Evolutionary conservation across 768 basidiomycete genomes (phyloP).

Genomic region (Suillus bovinus): DNA sequence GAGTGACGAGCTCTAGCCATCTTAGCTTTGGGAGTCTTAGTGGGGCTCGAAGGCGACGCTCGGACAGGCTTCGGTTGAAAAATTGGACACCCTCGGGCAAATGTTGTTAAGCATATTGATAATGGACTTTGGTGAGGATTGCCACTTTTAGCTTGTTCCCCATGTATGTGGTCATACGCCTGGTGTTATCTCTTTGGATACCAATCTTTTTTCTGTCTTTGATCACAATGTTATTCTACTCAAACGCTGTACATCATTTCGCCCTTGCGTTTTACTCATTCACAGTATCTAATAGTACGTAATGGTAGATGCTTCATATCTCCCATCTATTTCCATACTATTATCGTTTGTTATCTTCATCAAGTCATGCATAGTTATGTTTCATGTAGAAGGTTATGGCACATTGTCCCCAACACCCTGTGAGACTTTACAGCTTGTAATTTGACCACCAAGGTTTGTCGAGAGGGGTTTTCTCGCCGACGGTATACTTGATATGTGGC

Average conservation of each 20-base stretch:
- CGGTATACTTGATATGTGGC: neutral
- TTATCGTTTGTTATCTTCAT: slow-evolving; percentile 3
- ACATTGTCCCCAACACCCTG: neutral
- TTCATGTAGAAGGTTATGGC: neutral
- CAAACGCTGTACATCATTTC: slow-evolving; percentile 14
- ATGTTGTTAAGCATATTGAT: slow-evolving; percentile 57
- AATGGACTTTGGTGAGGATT: neutral
- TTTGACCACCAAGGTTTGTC: neutral
- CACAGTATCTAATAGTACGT: slow-evolving; percentile 23
- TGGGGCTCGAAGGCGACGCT: slow-evolving; percentile 56
- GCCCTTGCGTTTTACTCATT: slow-evolving; percentile 17
- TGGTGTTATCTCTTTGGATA: slow-evolving; percentile 23
- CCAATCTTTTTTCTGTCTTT: slow-evolving; percentile 24
- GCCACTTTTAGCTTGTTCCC: neutral
- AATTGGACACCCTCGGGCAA: slow-evolving; percentile 61
- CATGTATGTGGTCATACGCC: slow-evolving; percentile 10
- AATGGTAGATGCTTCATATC: slow-evolving; percentile 18
- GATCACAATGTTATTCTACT: slow-evolving; percentile 10
- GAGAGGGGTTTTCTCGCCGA: neutral
- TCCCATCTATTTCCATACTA: slow-evolving; percentile 5
- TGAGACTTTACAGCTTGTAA: neutral
- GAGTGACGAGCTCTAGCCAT: slow-evolving; percentile 90
- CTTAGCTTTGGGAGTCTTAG: slow-evolving; percentile 84
- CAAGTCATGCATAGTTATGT: slow-evolving; percentile 1
- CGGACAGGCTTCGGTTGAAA: slow-evolving; percentile 61